A percentile compares a stretch with the other conserved stretches of the same genome.
These are phyloP conservation scores for Gossypium australe DNA, from an alignment of 345 rosid species.

Conservation along the genomic window DNA sequence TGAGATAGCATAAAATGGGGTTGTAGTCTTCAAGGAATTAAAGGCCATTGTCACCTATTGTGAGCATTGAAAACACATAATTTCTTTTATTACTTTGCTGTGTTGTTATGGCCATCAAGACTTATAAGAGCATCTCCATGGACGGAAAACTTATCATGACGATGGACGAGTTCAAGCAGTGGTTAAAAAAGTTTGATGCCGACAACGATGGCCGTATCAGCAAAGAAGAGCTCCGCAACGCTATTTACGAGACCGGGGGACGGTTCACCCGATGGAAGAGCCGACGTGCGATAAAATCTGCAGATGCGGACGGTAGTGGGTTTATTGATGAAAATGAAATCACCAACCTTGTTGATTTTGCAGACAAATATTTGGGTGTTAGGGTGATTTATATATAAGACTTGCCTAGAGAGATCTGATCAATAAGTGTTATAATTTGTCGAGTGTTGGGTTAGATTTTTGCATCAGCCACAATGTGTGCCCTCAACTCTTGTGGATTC, in stretches of 20 bases:
- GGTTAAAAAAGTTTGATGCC: neutral
- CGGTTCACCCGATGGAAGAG: neutral
- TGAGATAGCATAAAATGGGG: neutral
- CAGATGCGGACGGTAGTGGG: neutral
- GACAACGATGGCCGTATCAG: neutral
- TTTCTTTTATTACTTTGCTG: neutral
- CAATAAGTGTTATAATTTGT: neutral
- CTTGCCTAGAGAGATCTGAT: neutral
- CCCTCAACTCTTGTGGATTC: too few relatives aligned
- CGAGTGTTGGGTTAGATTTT: too few relatives aligned
- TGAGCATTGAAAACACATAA: neutral
- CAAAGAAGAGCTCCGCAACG: neutral
- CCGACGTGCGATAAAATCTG: neutral
- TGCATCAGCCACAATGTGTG: too few relatives aligned
- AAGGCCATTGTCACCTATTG: neutral
- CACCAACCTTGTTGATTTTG: neutral
- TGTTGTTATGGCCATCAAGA: neutral
- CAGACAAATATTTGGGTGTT: constrained; percentile 3
- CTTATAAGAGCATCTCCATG: neutral
- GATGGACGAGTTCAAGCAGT: neutral
- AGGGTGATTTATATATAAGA: neutral
- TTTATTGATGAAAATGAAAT: neutral
- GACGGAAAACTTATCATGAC: constrained; percentile 2
- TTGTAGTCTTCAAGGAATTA: neutral
- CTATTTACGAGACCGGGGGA: neutral